Evolutionary conservation across 768 basidiomycete species (phyloP), one percentile per base, ranked within the genome.

Genomic region (Cyathus striatus): DNA sequence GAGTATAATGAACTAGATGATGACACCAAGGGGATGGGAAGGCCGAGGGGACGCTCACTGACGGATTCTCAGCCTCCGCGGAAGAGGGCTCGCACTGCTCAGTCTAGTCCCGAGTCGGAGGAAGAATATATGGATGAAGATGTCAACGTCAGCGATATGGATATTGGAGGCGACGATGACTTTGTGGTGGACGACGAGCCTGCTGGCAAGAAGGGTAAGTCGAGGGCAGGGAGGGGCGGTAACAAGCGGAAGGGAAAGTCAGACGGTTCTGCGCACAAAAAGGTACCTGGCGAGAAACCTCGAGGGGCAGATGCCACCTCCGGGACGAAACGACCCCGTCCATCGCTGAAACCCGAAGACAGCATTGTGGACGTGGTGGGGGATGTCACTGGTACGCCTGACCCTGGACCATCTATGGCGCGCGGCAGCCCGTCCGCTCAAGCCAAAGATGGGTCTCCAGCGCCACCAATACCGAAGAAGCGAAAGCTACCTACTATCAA

Each of bases 401-500:
- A 55, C 22, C 32, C 54, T 16, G 43, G 54, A 16, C 46, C 52
- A 12, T 40, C 55, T 9, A 42, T 42, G 10, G 48, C 43, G 10
- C 35, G 26, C 14, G 51, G 50, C 40, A 60, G 59, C 27, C 53
- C 65, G 39, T 48, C 62, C 18, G 53, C 49, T 16, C 47, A 48
- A 30, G n/a, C n/a, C n/a, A 65, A 64, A 24, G 67, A 66, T 9
- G 53, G 60, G 20, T 57, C 65, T 10, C 54, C 64, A 3, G 45
- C 55, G n/a, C 45, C 55, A 6, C 59, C 68, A 16, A 64, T 66
- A n/a, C 55, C 60, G n/a, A 82, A 77, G 66, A 84, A 81, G 57
- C 73, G 68, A 27, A 86, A 84, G 55, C 66, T 82, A 17, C 81
- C 83, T 0, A 63, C 75, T n/a, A 85, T 85, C 47, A 83, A 76